Base-by-base conservation (phyloP, 805 yeast species). In the Gaillardinia entomophila region DNA sequence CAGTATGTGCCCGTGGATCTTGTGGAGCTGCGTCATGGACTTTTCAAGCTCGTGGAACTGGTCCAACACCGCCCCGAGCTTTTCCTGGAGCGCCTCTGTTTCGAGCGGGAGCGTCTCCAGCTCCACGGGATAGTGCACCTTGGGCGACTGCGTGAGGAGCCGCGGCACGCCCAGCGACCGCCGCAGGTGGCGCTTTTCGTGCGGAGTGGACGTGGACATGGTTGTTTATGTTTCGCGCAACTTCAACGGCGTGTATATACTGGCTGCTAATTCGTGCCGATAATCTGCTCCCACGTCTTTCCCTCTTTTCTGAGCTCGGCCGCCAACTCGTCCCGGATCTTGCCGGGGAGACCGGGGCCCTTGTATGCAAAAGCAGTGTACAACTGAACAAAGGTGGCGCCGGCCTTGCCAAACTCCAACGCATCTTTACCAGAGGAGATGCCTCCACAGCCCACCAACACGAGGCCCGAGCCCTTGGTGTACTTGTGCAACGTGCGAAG, bases 381-480 rank as follows among this genome's bases (percentile, higher is more conserved):
- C 34, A 88, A 56, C 58, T 90, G 84, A 30, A 90, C 77, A 53
- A 79, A 84, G n/a, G 82, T 72, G 11, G 97, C 97, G 36, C 97
- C 97, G 1, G 96, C 95, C 49, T 76, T 77, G 22, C 92, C 96
- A 57, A 81, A 90, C 44, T 89, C 97, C 30, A 89, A 63, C 0
- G 89, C 97, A 53, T 90, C 97, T 42, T 77, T 69, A 35, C 96
- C 97, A 16, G 68, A 61, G n/a, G 82, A 68, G 45, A 90, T 87
- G 43, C 97, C 97, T 36, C 97, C 97, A 60, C 96, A 88, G 22
- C 97, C 97, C 43, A 90, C 73, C 27, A 90, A 69, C 2, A 88
- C 83, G 42, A 88, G 57, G 33, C 77, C 70, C 1, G 82, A 72
- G 40, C 76, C 85, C 48, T 86, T 86, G 24, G 95, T 75, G 51